A percentile compares a stretch with the other conserved stretches of the same genome.
phyloP scores from a whole-genome alignment of 495 filamentous ascomycete genomes.

The Lasiosphaeria ovina region DNA sequence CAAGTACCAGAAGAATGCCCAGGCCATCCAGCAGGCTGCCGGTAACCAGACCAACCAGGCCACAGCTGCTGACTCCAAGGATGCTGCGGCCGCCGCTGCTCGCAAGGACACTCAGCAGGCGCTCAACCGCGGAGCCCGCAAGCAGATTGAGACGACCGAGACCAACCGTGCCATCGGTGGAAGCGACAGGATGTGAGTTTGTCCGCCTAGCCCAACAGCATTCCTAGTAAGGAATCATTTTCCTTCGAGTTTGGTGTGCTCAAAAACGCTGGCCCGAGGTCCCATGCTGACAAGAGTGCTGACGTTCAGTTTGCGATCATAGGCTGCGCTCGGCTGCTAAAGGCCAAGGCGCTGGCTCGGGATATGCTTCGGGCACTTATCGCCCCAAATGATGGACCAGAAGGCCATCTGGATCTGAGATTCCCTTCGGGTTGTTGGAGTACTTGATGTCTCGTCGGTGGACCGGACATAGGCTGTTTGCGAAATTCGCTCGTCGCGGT shows the following conservation, averaged over 20 bases:
- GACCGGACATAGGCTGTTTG: constrained; percentile 12
- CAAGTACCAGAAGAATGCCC: constrained; percentile 99
- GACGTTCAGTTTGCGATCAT: constrained; percentile 81
- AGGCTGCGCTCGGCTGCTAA: constrained; percentile 95
- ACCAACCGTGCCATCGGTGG: constrained; percentile 85
- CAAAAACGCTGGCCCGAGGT: constrained; percentile 77
- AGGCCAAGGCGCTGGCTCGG: constrained; percentile 68
- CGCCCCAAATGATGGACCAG: constrained; percentile 63
- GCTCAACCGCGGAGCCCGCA: constrained; percentile 73
- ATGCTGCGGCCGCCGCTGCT: constrained; percentile 52
- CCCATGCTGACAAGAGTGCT: constrained; percentile 72
- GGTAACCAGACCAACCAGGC: constrained; percentile 49
- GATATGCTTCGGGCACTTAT: constrained; percentile 61
- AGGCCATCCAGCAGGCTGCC: constrained; percentile 52
- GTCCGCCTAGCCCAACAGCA: constrained; percentile 57
- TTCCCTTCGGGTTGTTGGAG: constrained; percentile 26
- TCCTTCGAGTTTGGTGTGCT: constrained; percentile 84
- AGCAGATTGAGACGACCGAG: constrained; percentile 83
- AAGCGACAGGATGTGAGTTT: constrained; percentile 99
- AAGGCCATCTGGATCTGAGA: constrained; percentile 23
- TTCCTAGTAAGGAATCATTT: constrained; percentile 92
- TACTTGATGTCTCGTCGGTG: constrained; percentile 30
- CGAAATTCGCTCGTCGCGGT: constrained; percentile 3
- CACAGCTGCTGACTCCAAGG: constrained; percentile 55
- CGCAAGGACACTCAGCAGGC: constrained; percentile 59